Conservation (phyloP, 1,284 basidiomycete species). For the Mycosarcoma maydis region DNA sequence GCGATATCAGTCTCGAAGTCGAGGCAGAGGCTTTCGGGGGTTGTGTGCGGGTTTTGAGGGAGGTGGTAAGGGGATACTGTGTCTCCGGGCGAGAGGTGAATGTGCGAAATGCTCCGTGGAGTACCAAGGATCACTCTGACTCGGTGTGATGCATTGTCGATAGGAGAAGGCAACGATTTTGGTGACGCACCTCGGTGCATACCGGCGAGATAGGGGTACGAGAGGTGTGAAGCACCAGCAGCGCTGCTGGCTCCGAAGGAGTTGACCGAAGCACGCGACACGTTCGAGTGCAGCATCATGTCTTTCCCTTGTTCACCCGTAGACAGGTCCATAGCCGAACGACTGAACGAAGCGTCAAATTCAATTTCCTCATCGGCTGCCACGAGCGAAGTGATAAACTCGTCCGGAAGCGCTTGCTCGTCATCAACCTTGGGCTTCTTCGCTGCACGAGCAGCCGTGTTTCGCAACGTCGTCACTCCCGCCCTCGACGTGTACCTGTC, state of each 20-base stretch:
- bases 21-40: slow-evolving; percentile 36
- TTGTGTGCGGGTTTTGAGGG: slow-evolving; percentile 21
- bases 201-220: slow-evolving; percentile 56
- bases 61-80: slow-evolving; percentile 23
- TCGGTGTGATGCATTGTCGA: slow-evolving; percentile 6
- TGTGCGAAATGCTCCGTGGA: slow-evolving; percentile 1
- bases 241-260: slow-evolving; percentile 3
- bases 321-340: slow-evolving; percentile 14
- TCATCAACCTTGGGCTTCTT: not conserved
- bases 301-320: not conserved
- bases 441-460: slow-evolving; percentile 9
- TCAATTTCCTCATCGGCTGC: slow-evolving; percentile 16
- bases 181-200: slow-evolving; percentile 9
- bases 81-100: slow-evolving; percentile 27
- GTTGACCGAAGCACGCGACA: slow-evolving; percentile 6
- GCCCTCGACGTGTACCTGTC: slow-evolving; percentile 16
- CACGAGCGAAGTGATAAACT: slow-evolving; percentile 36
- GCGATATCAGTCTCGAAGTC: slow-evolving; percentile 17
- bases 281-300: slow-evolving; percentile 10
- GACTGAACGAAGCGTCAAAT: not conserved
- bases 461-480: slow-evolving; percentile 15
- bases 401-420: slow-evolving; percentile 26
- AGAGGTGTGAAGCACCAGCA: slow-evolving; percentile 42
- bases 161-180: not conserved
- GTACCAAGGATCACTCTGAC: slow-evolving; percentile 25